Conservation (phyloP, 2,329 filamentous ascomycete genomes). For the Pseudocercospora crystallina region DNA sequence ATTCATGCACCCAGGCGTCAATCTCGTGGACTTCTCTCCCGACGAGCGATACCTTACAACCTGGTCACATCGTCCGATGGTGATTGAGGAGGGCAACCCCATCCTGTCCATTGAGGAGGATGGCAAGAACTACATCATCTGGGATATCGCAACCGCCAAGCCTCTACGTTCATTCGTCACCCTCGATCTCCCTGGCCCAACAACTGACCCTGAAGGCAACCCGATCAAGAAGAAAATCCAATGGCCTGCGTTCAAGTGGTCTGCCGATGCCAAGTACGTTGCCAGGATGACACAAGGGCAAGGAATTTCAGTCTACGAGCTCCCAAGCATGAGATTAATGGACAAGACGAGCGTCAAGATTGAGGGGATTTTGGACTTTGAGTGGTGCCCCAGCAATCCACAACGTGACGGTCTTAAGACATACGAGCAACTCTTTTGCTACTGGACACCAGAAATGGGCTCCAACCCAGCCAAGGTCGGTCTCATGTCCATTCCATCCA, state of each 20-base stretch:
- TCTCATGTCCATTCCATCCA: conserved; percentile 92
- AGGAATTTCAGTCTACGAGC: conserved; percentile 87
- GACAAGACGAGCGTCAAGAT: conserved; percentile 94
- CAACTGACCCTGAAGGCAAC: conserved; percentile 60
- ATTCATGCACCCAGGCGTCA: conserved; percentile 93
- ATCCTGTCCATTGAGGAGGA: conserved; percentile 78
- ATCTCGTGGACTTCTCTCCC: conserved; percentile 94
- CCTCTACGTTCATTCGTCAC: conserved; percentile 92
- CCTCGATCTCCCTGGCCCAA: conserved; percentile 70
- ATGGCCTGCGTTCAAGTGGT: conserved; percentile 99
- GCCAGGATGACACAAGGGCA: conserved; percentile 84
- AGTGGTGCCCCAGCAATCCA: conserved; percentile 86
- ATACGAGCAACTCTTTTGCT: conserved; percentile 95
- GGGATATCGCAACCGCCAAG: conserved; percentile 88
- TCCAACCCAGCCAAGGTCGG: conserved; percentile 97
- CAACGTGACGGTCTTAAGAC: conserved; percentile 81
- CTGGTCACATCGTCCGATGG: conserved; percentile 92
- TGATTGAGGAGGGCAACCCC: conserved; percentile 85
- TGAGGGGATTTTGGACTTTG: conserved; percentile 94
- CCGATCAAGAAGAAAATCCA: conserved; percentile 86
- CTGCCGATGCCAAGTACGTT: conserved; percentile 93
- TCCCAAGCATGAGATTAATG: conserved; percentile 83
- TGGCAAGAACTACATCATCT: conserved; percentile 98
- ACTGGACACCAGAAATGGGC: conserved; percentile 97
- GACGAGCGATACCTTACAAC: conserved; percentile 90